Evolutionary conservation across 75 land plant genomes (phyloP).

Genomic region (Gnetum montanum): DNA sequence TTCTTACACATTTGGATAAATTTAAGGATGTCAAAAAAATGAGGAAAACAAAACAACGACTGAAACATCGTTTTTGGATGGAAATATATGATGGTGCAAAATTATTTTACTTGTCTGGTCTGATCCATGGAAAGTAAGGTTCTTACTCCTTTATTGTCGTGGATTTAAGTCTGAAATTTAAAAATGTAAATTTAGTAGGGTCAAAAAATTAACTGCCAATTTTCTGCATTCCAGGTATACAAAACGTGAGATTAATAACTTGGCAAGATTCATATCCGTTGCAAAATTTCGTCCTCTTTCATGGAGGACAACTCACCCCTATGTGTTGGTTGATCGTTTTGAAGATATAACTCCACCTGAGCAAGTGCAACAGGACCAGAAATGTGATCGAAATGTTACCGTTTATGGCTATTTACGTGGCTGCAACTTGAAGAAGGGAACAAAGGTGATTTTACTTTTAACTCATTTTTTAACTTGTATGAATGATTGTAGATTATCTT

Average conservation of each 20-base stretch:
- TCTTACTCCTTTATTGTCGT: neutral
- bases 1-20: conserved; percentile 88
- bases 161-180: neutral
- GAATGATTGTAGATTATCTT: no score
- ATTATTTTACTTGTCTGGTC: conserved; percentile 93
- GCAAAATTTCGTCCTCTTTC: conserved; percentile 81
- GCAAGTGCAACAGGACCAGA: conserved; percentile 45
- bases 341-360: conserved; percentile 97
- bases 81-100: conserved; percentile 96
- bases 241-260: conserved; percentile 91
- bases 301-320: conserved; percentile 87
- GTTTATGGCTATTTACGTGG: conserved; percentile 96
- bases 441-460: conserved; percentile 45
- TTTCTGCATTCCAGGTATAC: conserved; percentile 58
- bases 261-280: conserved; percentile 94
- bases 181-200: neutral
- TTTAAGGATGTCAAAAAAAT: conserved; percentile 89
- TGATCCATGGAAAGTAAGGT: conserved; percentile 91
- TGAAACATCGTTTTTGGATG: conserved; percentile 97
- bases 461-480: neutral
- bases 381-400: conserved; percentile 90
- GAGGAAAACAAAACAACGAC: conserved; percentile 87
- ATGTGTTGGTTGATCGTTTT: conserved; percentile 87
- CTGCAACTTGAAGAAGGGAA: conserved; percentile 82
- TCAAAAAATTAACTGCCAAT: neutral